Evolutionary conservation across 2,329 filamentous ascomycete genomes (phyloP).

Genomic region (Phialophora chinensis): DNA sequence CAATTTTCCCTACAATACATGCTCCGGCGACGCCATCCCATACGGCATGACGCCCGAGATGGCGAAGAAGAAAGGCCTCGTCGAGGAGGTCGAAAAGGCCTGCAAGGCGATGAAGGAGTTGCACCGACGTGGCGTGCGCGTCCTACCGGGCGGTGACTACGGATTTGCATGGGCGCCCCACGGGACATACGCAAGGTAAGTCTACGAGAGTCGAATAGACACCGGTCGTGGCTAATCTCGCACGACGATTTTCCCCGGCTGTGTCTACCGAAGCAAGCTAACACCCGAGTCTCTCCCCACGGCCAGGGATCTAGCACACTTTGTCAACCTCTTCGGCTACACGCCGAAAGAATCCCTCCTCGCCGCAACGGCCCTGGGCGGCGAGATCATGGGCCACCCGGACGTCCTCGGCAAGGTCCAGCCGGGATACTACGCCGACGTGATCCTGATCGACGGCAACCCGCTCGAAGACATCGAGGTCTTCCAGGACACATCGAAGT

Average conservation of each 20-base stretch:
- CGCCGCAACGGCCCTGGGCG: constrained; percentile 15
- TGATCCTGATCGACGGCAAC: constrained; percentile 20
- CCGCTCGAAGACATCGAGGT: constrained; percentile 18
- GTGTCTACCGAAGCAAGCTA: not conserved
- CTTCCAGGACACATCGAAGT: constrained; percentile 14
- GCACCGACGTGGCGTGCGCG: constrained; percentile 19
- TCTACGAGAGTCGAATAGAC: no score
- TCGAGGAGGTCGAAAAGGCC: constrained; percentile 15
- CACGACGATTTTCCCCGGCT: no score
- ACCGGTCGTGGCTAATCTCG: no score
- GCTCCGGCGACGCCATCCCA: constrained; percentile 17
- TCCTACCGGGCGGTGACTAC: constrained; percentile 19
- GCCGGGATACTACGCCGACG: constrained; percentile 25
- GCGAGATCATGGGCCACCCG: constrained; percentile 24
- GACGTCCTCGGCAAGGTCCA: constrained; percentile 21
- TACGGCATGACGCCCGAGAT: constrained; percentile 23
- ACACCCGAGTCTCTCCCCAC: not conserved
- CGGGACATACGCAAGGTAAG: constrained; percentile 18
- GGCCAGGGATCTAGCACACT: constrained; percentile 15
- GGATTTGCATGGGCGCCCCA: constrained; percentile 21
- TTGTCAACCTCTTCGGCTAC: constrained; percentile 23
- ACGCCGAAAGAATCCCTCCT: constrained; percentile 18
- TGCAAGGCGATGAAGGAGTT: constrained; percentile 21
- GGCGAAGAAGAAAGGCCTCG: constrained; percentile 19
- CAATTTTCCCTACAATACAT: constrained; percentile 20